These are phyloP conservation scores for Medicago ruthenica DNA, from an alignment of 306 rosid species.

Conservation along the genomic window DNA sequence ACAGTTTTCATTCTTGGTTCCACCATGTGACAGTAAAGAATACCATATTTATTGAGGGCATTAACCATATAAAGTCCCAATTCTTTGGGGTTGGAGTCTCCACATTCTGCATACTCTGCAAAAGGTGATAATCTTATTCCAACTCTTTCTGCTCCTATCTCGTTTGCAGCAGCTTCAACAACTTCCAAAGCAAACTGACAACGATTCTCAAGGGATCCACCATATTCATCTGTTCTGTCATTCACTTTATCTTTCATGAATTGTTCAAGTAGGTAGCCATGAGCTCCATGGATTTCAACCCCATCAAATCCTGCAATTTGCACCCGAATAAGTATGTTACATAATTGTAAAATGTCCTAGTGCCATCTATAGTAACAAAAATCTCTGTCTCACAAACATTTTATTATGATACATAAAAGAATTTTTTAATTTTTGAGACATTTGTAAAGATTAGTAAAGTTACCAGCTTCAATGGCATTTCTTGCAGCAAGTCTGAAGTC, in stretches of 20 bases:
- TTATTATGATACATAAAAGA: not conserved
- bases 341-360: not conserved
- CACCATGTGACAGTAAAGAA: conserved; percentile 70
- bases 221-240: conserved; percentile 69
- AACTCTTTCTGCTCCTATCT: conserved; percentile 68
- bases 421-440: not conserved
- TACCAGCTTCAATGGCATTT: conserved; percentile 69
- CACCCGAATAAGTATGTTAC: conserved; percentile 11
- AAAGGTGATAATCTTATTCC: conserved; percentile 77
- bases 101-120: conserved; percentile 48
- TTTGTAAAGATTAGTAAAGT: not conserved
- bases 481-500: conserved; percentile 58
- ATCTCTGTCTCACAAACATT: not conserved
- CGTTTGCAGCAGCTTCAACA: conserved; percentile 58
- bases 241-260: conserved; percentile 70
- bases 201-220: conserved; percentile 74
- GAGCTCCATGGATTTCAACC: conserved; percentile 75
- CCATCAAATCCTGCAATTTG: conserved; percentile 72
- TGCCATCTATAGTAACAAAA: not conserved
- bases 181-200: conserved; percentile 62
- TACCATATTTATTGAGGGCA: conserved; percentile 54
- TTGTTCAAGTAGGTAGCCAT: conserved; percentile 73
- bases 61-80: conserved; percentile 58
- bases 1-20: conserved; percentile 60
- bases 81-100: conserved; percentile 61